A percentile compares a stretch with the other conserved stretches of the same genome.
phyloP scores from a whole-genome alignment of 2,329 filamentous ascomycete genomes.

The Trichoderma guizhouense region DNA sequence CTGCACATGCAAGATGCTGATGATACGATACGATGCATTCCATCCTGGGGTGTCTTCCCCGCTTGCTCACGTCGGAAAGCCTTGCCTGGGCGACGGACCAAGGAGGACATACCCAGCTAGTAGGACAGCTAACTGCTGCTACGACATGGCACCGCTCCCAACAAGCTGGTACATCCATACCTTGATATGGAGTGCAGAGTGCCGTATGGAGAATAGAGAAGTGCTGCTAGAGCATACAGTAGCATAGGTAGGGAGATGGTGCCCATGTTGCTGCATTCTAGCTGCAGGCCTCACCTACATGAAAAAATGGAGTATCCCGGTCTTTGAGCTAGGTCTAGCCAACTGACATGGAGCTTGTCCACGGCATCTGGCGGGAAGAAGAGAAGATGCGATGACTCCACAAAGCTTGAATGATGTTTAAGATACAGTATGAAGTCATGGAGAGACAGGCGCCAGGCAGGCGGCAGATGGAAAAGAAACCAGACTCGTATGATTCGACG shows the following conservation, averaged over 20 bases:
- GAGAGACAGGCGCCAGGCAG: not conserved
- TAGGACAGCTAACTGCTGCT: not conserved
- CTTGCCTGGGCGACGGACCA: not conserved
- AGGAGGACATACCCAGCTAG: not conserved
- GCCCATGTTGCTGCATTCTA: conserved; percentile 13
- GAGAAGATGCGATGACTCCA: not conserved
- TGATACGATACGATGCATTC: conserved; percentile 14
- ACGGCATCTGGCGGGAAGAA: not conserved
- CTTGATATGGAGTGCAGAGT: not conserved
- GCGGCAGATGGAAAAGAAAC: not conserved
- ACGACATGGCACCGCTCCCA: not conserved
- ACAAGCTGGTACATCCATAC: not conserved
- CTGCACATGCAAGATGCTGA: conserved; percentile 15
- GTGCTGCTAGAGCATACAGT: not conserved
- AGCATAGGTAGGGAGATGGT: not conserved
- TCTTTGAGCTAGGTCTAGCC: not conserved
- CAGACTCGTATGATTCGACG: not conserved
- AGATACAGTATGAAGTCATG: not conserved
- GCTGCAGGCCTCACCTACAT: conserved; percentile 15
- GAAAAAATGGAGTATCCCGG: conserved; percentile 15
- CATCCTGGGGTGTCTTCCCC: not conserved
- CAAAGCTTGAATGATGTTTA: not conserved
- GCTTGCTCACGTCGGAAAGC: conserved; percentile 2
- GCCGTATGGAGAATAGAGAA: not conserved
- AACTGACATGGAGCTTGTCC: not conserved